Percentiles rank a stretch among this genome's conserved stretches.
Evolutionary conservation across 768 basidiomycete genomes (phyloP).

Genomic region (Kwoniella dendrophila): DNA sequence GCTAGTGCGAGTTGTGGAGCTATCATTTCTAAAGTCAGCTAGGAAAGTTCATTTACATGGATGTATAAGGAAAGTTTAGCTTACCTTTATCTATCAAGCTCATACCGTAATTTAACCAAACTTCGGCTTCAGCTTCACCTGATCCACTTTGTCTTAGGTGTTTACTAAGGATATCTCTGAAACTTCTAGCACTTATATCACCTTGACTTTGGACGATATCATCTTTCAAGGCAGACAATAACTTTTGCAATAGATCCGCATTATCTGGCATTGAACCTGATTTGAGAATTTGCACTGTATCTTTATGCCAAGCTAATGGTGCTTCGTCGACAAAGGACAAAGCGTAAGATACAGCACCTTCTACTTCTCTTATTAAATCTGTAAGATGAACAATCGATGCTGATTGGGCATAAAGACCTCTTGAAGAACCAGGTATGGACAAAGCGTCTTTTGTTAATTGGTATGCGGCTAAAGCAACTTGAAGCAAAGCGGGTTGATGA

Average conservation of each 20-base stretch:
- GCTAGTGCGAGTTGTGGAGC: constrained; percentile 72
- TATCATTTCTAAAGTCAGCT: constrained; percentile 50
- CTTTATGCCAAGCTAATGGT: constrained; percentile 29
- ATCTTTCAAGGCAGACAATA: constrained; percentile 24
- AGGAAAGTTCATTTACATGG: not conserved
- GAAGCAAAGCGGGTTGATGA: constrained; percentile 67
- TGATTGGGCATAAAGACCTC: constrained; percentile 61
- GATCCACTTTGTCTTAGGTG: constrained; percentile 64
- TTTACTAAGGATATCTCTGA: constrained; percentile 65
- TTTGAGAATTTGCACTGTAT: constrained; percentile 22
- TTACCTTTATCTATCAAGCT: constrained; percentile 67
- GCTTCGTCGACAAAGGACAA: constrained; percentile 24
- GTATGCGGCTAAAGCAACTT: constrained; percentile 68
- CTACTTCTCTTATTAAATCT: constrained; percentile 36
- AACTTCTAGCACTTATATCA: constrained; percentile 61
- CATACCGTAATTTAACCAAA: constrained; percentile 74
- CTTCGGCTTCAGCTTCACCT: constrained; percentile 68
- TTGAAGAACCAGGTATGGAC: constrained; percentile 61
- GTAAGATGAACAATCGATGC: constrained; percentile 59
- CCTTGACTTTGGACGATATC: constrained; percentile 15
- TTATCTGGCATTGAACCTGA: not conserved
- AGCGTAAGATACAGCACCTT: constrained; percentile 40
- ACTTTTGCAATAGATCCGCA: constrained; percentile 30
- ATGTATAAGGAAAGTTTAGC: too few relatives aligned
- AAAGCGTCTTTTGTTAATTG: constrained; percentile 68